phyloP scores from a whole-genome alignment of 2,329 filamentous ascomycete genomes.

The Westerdykella sp. region DNA sequence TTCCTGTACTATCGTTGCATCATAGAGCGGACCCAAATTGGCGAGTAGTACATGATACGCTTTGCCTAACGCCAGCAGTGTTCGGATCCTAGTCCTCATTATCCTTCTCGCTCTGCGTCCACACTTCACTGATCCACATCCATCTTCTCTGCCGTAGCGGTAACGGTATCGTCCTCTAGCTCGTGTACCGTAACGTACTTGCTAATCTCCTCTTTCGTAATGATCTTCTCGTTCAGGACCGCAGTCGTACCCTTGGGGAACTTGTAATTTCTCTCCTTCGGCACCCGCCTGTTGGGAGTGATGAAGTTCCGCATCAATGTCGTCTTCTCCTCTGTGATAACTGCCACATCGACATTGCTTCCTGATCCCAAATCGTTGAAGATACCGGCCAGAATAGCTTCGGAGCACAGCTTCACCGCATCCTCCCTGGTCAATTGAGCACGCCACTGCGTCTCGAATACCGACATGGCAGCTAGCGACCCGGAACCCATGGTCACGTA shows the following conservation, averaged over 20 bases:
- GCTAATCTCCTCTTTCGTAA: conserved; percentile 86
- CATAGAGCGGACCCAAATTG: too few species aligned
- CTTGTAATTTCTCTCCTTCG: conserved; percentile 89
- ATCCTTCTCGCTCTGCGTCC: too few species aligned
- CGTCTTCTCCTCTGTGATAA: conserved; percentile 94
- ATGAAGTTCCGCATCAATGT: conserved; percentile 88
- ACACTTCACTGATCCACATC: conserved; percentile 49
- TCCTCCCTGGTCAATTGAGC: conserved; percentile 66
- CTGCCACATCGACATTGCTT: conserved; percentile 92
- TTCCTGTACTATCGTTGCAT: too few species aligned
- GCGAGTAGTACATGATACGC: too few species aligned
- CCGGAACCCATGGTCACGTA: conserved; percentile 99
- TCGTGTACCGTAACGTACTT: conserved; percentile 93
- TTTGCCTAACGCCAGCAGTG: too few species aligned
- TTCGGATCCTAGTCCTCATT: too few species aligned
- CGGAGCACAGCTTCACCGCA: conserved; percentile 73
- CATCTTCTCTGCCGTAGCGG: conserved; percentile 57
- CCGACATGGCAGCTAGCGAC: conserved; percentile 91
- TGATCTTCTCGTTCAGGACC: conserved; percentile 91
- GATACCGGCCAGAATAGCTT: conserved; percentile 93
- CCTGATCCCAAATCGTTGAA: conserved; percentile 97
- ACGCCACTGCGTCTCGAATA: conserved; percentile 97
- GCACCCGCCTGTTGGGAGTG: conserved; percentile 81
- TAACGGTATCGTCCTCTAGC: conserved; percentile 61
- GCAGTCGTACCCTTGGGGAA: conserved; percentile 92